phyloP scores from a whole-genome alignment of 1,284 basidiomycete species.

The Phellopilus nigrolimitatus region DNA sequence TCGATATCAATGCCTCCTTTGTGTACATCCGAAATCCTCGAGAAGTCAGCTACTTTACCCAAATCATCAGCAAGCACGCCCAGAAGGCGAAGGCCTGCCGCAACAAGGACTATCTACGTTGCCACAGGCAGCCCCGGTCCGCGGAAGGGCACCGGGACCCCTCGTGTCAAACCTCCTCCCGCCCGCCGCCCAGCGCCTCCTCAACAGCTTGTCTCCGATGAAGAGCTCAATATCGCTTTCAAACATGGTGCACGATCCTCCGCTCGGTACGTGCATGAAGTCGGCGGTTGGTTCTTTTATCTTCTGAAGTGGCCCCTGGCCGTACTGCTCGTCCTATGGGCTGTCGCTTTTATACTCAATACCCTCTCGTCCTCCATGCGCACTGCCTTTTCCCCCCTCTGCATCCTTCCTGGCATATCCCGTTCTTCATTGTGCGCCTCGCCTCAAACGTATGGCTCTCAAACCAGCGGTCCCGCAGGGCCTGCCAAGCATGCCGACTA shows the following conservation, averaged over 20 bases:
- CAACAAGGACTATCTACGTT: slow-evolving; percentile 14
- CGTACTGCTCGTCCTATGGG: slow-evolving; percentile 46
- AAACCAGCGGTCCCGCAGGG: slow-evolving; percentile 17
- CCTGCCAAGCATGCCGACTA: slow-evolving; percentile 44
- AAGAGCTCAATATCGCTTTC: slow-evolving; percentile 17
- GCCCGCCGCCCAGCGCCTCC: not conserved
- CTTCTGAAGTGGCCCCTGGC: slow-evolving; percentile 53
- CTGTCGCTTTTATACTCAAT: slow-evolving; percentile 41
- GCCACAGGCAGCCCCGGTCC: slow-evolving; percentile 5
- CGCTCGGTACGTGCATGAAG: slow-evolving; percentile 14
- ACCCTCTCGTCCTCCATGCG: slow-evolving; percentile 39
- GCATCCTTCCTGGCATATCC: slow-evolving; percentile 55
- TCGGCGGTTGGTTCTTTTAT: slow-evolving; percentile 27
- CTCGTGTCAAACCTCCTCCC: not conserved
- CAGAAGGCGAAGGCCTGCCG: not conserved
- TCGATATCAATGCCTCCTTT: not conserved
- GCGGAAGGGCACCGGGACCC: not conserved
- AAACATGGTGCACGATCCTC: slow-evolving; percentile 11
- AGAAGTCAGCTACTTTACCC: not conserved
- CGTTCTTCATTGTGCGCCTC: slow-evolving; percentile 38
- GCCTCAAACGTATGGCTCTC: slow-evolving; percentile 16
- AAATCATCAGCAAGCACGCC: not conserved
- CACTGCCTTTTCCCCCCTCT: slow-evolving; percentile 49
- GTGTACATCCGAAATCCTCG: not conserved
- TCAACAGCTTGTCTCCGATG: slow-evolving; percentile 5